Conservation (phyloP, 345 rosid genomes). For the Angophora floribunda region DNA sequence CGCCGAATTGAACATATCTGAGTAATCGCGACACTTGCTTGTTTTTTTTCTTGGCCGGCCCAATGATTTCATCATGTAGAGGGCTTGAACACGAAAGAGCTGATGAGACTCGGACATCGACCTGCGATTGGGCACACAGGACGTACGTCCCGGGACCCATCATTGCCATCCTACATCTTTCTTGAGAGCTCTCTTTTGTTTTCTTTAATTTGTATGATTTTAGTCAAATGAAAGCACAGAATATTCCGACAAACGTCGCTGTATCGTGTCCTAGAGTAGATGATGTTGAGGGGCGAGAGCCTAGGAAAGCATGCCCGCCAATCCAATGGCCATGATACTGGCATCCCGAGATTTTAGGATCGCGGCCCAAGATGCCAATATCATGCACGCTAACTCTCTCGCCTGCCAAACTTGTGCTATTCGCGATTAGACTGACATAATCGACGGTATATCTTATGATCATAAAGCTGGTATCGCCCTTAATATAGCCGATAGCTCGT, state of each 20-base stretch:
- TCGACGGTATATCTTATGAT: fast-evolving
- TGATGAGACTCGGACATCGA: not conserved
- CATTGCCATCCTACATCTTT: not conserved
- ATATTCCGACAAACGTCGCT: not conserved
- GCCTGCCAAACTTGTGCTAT: fast-evolving
- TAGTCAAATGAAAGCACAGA: not conserved
- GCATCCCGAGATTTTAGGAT: not conserved
- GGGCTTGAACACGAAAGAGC: not conserved
- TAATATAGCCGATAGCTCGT: not conserved
- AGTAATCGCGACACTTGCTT: not conserved
- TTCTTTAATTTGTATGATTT: not conserved
- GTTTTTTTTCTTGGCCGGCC: not conserved
- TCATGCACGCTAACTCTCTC: fast-evolving
- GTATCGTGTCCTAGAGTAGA: not conserved
- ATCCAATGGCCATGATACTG: not conserved
- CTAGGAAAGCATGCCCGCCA: not conserved
- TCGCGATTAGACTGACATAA: not conserved
- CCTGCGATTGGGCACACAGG: not conserved
- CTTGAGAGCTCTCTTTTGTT: not conserved
- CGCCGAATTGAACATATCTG: not conserved
- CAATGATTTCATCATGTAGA: not conserved
- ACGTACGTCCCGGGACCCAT: too few species aligned
- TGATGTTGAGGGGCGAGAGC: not conserved
- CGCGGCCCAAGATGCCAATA: not conserved
- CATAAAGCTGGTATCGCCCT: not conserved